phyloP scores from a whole-genome alignment of 495 filamentous ascomycete genomes.

The Trichoderma asperelloides region DNA sequence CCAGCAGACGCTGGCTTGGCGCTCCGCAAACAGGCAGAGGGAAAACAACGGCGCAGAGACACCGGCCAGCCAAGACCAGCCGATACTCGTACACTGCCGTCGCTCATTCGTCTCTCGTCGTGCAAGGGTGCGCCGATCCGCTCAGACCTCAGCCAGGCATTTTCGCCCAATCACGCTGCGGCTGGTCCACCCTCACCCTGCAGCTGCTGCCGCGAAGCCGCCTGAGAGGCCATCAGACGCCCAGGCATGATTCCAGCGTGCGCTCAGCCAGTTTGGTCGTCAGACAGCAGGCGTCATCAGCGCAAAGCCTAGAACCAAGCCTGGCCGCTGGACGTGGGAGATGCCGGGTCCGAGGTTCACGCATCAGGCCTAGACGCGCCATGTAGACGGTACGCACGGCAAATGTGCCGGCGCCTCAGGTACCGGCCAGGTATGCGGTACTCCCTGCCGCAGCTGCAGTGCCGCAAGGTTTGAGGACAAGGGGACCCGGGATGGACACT shows the following conservation, averaged over 20 bases:
- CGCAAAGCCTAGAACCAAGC: too few species aligned
- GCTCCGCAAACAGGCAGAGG: neutral
- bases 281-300: neutral
- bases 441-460: neutral
- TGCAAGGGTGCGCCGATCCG: neutral
- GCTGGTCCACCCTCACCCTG: neutral
- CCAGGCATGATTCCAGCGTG: too few species aligned
- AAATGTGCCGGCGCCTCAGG: neutral
- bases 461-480: neutral
- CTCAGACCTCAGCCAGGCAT: neutral
- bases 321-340: too few species aligned
- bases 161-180: neutral
- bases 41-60: neutral
- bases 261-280: neutral
- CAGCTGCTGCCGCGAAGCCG: neutral
- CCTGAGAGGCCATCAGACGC: too few species aligned
- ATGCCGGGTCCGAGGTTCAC: too few species aligned
- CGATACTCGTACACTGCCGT: neutral
- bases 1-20: too few species aligned
- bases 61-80: too few species aligned
- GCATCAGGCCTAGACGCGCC: too few species aligned
- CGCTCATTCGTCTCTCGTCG: neutral
- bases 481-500: neutral
- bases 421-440: neutral
- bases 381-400: too few species aligned